These are phyloP conservation scores for Hemisphaericaspora xylanilytica DNA, from an alignment of 1,139 yeast species.

Conservation along the genomic window DNA sequence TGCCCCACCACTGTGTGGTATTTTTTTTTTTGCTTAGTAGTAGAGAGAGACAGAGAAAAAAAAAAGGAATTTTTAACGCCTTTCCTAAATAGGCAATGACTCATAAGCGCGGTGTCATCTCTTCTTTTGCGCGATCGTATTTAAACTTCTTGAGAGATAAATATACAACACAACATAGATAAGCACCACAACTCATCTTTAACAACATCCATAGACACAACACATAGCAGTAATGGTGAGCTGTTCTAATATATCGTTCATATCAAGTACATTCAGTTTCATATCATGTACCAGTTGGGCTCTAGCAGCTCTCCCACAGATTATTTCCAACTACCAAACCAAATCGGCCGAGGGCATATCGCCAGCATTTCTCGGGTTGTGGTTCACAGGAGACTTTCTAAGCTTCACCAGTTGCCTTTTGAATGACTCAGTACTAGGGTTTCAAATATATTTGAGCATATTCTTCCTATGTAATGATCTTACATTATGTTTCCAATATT, in stretches of 20 bases:
- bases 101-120: slow-evolving; percentile 11
- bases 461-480: slow-evolving; percentile 76
- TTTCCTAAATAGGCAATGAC: slow-evolving; percentile 10
- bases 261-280: slow-evolving; percentile 33
- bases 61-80: not conserved
- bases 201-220: not conserved
- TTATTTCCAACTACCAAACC: slow-evolving; percentile 66
- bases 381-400: slow-evolving; percentile 84
- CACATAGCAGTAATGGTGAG: slow-evolving; percentile 11
- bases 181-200: not conserved
- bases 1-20: too few species aligned
- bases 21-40: too few species aligned
- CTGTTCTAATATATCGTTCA: slow-evolving; percentile 16
- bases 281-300: slow-evolving; percentile 58
- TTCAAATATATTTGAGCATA: slow-evolving; percentile 71
- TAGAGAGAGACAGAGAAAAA: too few species aligned
- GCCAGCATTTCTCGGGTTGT: slow-evolving; percentile 66
- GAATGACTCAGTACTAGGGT: slow-evolving; percentile 67
- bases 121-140: not conserved
- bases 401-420: slow-evolving; percentile 78
- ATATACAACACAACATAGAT: too few species aligned
- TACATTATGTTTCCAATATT: slow-evolving; percentile 70
- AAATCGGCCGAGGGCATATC: slow-evolving; percentile 89
- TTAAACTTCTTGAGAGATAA: not conserved
- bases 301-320: slow-evolving; percentile 88